Conservation (phyloP, 768 basidiomycete genomes). For the Lentinula sp. region DNA sequence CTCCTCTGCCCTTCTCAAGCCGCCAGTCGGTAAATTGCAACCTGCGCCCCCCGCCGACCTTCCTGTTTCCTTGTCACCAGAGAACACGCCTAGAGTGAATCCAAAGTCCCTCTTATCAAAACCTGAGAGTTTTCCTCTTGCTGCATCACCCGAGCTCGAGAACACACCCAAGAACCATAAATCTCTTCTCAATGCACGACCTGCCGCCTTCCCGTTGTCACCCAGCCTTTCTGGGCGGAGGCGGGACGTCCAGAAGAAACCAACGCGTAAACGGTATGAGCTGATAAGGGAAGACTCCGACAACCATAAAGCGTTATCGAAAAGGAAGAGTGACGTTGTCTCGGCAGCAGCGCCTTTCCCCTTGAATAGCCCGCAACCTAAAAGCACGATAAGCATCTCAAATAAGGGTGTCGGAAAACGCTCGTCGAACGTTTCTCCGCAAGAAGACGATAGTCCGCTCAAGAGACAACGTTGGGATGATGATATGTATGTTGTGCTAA, state of each 20-base stretch:
- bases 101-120: not conserved
- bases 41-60: not conserved
- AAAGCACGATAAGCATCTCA: no score
- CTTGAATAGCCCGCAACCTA: not conserved
- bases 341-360: not conserved
- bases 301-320: not conserved
- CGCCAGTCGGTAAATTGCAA: not conserved
- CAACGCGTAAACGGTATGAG: not conserved
- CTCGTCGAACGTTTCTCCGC: not conserved
- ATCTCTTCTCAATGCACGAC: not conserved
- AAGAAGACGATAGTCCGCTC: not conserved
- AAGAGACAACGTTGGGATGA: constrained; percentile 5
- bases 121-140: not conserved
- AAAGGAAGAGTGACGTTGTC: not conserved
- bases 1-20: not conserved
- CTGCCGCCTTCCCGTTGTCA: not conserved
- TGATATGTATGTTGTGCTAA: constrained; percentile 10
- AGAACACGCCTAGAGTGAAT: not conserved
- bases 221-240: not conserved
- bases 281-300: not conserved
- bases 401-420: not conserved
- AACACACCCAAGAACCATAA: not conserved
- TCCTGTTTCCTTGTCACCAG: not conserved
- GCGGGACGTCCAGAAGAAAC: not conserved
- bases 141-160: not conserved